phyloP scores from a whole-genome alignment of 345 rosid species.

The Brassica incana region DNA sequence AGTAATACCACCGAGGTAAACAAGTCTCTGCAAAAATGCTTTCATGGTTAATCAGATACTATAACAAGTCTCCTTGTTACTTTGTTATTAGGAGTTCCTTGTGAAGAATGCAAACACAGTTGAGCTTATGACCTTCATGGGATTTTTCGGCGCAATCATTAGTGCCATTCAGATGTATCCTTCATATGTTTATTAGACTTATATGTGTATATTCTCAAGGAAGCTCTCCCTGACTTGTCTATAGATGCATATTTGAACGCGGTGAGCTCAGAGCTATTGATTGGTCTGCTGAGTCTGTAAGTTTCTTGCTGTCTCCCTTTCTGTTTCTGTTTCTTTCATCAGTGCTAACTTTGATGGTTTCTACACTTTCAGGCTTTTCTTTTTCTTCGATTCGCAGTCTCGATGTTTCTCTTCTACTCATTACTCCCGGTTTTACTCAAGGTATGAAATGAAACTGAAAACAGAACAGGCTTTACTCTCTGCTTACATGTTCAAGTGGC shows the following conservation, averaged over 20 bases:
- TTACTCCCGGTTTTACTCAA: constrained; percentile 65
- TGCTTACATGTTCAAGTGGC: background rate
- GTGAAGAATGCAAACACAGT: constrained; percentile 79
- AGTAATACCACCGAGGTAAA: constrained; percentile 76
- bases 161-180: constrained; percentile 96
- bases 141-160: constrained; percentile 74
- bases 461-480: background rate
- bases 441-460: constrained; percentile 44
- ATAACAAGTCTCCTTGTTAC: background rate
- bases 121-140: constrained; percentile 82
- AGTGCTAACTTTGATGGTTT: background rate
- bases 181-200: constrained; percentile 26
- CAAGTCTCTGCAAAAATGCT: constrained; percentile 9
- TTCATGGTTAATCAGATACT: background rate
- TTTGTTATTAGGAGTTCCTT: constrained; percentile 61
- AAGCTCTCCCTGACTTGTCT: constrained; percentile 43
- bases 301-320: constrained; percentile 26
- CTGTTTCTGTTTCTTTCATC: background rate
- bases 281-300: constrained; percentile 85
- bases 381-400: constrained; percentile 17
- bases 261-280: constrained; percentile 67
- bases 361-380: constrained; percentile 57
- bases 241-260: constrained; percentile 79
- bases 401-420: constrained; percentile 75
- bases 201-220: background rate